Evolutionary conservation across 2,329 filamentous ascomycete species (phyloP), one percentile per base, ranked within the genome.

Genomic region (Fusarium nanum): DNA sequence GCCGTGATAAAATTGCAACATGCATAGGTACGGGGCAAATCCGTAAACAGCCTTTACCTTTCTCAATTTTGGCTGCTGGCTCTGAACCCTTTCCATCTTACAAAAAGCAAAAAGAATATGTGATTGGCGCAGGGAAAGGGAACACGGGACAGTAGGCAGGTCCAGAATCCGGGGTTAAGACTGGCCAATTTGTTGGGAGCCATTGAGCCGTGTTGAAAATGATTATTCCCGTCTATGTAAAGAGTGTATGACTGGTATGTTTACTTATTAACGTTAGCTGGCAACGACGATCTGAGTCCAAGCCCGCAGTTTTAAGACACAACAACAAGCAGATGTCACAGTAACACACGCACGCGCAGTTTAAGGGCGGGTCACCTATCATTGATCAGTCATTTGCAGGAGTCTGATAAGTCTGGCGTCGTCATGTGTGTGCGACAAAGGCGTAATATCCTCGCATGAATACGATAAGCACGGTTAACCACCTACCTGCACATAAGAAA

Each of bases 341-440:
- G 48, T 62, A 48, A 37, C 56, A 40, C 44, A 50, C 40, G 25
- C 40, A 22, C 46, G 37, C 41, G 34, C 34, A 49, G 34, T 60
- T 52, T 47, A n/a, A 63, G 42, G 41, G 46, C 56, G 59, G 27
- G 45, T 45, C 48, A 41, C 22, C n/a, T 63, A 44, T 37, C 28
- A 27, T 27, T 28, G 32, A 64, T 45, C 49, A 62, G 46, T 45
- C 28, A 23, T 46, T 34, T 27, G 40, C 20, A 34, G 45, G 45
- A 60, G 45, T 57, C 42, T 53, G 50, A 59, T 25, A 46, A 46
- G 57, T 32, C 62, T 49, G 34, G 56, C 44, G 47, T 44, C 25
- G 34, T 68, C 50, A 47, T 68, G 45, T 64, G 46, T 46, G 42
- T 70, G 64, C 63, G 45, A 68, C 67, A 57, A 25, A 58, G 52